Percentiles rank a stretch among this genome's conserved stretches.
Conservation (phyloP, 495 filamentous ascomycete species). For the Letharia columbiana region DNA sequence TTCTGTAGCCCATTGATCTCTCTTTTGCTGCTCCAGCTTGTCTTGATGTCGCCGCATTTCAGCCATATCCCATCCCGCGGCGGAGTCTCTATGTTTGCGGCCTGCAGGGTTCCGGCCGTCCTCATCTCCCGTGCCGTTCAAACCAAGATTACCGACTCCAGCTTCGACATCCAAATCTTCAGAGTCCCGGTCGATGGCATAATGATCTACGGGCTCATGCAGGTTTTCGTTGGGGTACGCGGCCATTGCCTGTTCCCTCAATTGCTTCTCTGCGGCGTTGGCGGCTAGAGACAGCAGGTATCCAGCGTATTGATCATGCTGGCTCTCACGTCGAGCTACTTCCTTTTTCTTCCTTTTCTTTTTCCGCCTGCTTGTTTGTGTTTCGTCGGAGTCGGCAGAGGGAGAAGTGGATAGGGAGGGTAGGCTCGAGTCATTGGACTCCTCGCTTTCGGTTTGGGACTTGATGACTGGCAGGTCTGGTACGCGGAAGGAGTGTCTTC, state of each 20-base stretch:
- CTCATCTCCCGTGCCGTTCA: conserved; percentile 23
- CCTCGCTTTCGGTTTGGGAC: conserved; percentile 50
- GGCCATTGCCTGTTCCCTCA: conserved; percentile 59
- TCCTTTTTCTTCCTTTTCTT: conserved; percentile 32
- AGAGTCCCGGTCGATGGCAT: conserved; percentile 43
- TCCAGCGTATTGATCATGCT: conserved; percentile 61
- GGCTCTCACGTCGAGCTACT: conserved; percentile 41
- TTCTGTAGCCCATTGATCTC: conserved; percentile 16
- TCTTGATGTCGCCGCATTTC: conserved; percentile 45
- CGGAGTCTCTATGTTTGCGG: conserved; percentile 33
- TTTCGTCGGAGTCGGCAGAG: conserved; percentile 33
- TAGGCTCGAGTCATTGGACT: conserved; percentile 39
- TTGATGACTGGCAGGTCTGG: conserved; percentile 45
- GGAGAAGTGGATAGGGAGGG: conserved; percentile 45
- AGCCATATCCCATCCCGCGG: conserved; percentile 43
- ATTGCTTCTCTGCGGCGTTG: conserved; percentile 63
- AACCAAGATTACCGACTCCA: conserved; percentile 36
- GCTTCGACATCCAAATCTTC: conserved; percentile 35
- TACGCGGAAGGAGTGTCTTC: conserved; percentile 48
- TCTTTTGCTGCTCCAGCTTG: conserved; percentile 34
- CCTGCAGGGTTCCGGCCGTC: conserved; percentile 1
- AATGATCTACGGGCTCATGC: conserved; percentile 56
- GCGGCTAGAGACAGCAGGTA: conserved; percentile 71
- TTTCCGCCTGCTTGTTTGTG: conserved; percentile 31
- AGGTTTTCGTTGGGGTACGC: conserved; percentile 60